Percentiles rank a stretch among this genome's conserved stretches.
These are phyloP conservation scores for Jacaranda mimosifolia DNA, from an alignment of 257 asterid species.

Conservation along the genomic window DNA sequence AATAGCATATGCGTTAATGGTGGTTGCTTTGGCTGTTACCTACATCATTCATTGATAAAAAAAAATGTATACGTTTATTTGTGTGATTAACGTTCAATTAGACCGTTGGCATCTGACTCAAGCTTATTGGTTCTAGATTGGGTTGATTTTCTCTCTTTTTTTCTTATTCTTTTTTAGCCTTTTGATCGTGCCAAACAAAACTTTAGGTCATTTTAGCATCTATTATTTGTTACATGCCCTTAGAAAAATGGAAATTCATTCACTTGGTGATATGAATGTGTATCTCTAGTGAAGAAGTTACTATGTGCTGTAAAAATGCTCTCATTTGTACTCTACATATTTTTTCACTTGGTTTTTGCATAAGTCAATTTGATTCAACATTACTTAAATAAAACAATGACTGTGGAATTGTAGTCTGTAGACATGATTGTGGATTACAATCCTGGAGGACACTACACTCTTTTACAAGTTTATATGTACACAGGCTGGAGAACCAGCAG, in stretches of 20 bases:
- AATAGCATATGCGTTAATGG: slow-evolving; percentile 63
- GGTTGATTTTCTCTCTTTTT: background rate
- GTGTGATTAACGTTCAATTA: background rate
- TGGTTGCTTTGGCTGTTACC: slow-evolving; percentile 66
- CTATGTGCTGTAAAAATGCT: background rate
- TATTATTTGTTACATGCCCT: background rate
- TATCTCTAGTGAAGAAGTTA: no score
- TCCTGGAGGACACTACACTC: background rate
- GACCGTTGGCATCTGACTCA: slow-evolving; percentile 1
- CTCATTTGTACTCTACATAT: background rate
- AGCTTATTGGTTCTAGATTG: slow-evolving; percentile 24
- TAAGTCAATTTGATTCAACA: background rate
- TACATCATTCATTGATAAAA: slow-evolving; percentile 60
- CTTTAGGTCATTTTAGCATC: background rate
- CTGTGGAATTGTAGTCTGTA: background rate
- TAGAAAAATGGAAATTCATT: background rate
- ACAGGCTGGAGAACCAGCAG: background rate
- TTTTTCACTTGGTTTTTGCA: no score
- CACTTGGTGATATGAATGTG: background rate
- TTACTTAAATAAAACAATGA: background rate
- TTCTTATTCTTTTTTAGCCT: background rate
- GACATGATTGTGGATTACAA: background rate
- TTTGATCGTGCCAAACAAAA: background rate
- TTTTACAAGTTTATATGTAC: background rate
- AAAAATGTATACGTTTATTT: background rate